Conservation (phyloP, 495 filamentous ascomycete species). For the Podospora pseudopauciseta region DNA sequence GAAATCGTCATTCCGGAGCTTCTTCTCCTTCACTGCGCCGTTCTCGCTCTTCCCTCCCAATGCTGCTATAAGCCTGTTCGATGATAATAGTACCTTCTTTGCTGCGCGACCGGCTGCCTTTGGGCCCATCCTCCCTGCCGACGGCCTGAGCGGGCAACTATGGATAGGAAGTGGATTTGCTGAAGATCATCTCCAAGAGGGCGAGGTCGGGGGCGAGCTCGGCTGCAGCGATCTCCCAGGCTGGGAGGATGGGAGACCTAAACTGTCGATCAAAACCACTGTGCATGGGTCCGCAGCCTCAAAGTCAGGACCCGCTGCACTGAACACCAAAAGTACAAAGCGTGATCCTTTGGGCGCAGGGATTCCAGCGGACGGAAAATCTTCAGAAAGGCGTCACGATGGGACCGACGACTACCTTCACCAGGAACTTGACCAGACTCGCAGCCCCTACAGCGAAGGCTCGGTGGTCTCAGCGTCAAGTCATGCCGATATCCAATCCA, state of each 20-base stretch:
- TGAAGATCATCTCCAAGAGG: constrained; percentile 62
- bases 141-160: constrained; percentile 76
- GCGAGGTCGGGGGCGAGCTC: constrained; percentile 77
- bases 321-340: constrained; percentile 18
- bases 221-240: constrained; percentile 97
- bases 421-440: constrained; percentile 50
- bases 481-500: constrained; percentile 91
- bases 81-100: constrained; percentile 98
- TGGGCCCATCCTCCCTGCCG: constrained; percentile 70
- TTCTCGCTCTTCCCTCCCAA: constrained; percentile 87
- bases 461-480: constrained; percentile 41
- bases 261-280: constrained; percentile 23
- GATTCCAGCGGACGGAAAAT: constrained; percentile 27
- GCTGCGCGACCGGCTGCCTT: constrained; percentile 90
- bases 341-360: constrained; percentile 21
- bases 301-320: constrained; percentile 14
- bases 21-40: constrained; percentile 50
- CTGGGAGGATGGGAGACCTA: constrained; percentile 58
- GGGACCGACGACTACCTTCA: constrained; percentile 93
- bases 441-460: constrained; percentile 30
- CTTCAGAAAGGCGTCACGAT: constrained; percentile 49
- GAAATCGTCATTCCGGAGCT: constrained; percentile 36
- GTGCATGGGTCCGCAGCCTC: constrained; percentile 23
- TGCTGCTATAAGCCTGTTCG: constrained; percentile 90
- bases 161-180: constrained; percentile 91